Conservation (phyloP, 768 basidiomycete genomes). For the Tulasnella sp. region DNA sequence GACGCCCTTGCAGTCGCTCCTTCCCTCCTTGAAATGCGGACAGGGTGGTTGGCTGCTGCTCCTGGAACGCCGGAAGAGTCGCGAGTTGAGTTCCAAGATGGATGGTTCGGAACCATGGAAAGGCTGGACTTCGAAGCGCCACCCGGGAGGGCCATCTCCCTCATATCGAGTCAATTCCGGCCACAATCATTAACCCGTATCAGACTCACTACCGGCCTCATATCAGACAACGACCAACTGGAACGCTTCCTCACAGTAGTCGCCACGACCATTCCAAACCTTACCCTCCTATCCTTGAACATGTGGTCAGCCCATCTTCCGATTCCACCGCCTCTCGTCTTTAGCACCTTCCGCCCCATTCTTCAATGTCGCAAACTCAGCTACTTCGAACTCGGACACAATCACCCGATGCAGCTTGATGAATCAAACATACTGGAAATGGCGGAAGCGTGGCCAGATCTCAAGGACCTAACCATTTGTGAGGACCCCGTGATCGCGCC, state of each 20-base stretch:
- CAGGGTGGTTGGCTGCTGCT: slow-evolving; percentile 24
- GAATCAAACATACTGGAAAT: slow-evolving; percentile 10
- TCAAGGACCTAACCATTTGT: slow-evolving; percentile 21
- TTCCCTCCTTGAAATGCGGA: slow-evolving; percentile 19
- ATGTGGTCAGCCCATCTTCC: slow-evolving; percentile 18
- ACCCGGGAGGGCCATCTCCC: slow-evolving; percentile 15
- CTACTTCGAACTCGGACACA: slow-evolving; percentile 26
- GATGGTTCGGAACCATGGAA: slow-evolving; percentile 25
- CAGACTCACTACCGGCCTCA: slow-evolving; percentile 14
- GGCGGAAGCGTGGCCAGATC: slow-evolving; percentile 22
- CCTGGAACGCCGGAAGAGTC: slow-evolving; percentile 22
- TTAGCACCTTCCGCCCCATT: slow-evolving; percentile 22
- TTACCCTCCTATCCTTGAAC: slow-evolving; percentile 22
- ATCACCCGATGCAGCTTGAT: slow-evolving; percentile 19
- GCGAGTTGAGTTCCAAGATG: slow-evolving; percentile 22
- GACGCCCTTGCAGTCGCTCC: slow-evolving; percentile 20
- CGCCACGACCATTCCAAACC: slow-evolving; percentile 6
- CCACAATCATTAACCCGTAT: slow-evolving; percentile 8
- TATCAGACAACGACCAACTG: slow-evolving; percentile 16
- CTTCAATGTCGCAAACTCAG: slow-evolving; percentile 19
- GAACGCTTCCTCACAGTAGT: slow-evolving; percentile 21
- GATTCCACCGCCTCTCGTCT: slow-evolving; percentile 14
- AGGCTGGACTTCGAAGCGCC: slow-evolving; percentile 19
- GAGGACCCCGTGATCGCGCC: slow-evolving; percentile 23
- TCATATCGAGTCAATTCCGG: slow-evolving; percentile 13